phyloP scores from a whole-genome alignment of 495 filamentous ascomycete genomes.

The Hyaloscypha bicolor region DNA sequence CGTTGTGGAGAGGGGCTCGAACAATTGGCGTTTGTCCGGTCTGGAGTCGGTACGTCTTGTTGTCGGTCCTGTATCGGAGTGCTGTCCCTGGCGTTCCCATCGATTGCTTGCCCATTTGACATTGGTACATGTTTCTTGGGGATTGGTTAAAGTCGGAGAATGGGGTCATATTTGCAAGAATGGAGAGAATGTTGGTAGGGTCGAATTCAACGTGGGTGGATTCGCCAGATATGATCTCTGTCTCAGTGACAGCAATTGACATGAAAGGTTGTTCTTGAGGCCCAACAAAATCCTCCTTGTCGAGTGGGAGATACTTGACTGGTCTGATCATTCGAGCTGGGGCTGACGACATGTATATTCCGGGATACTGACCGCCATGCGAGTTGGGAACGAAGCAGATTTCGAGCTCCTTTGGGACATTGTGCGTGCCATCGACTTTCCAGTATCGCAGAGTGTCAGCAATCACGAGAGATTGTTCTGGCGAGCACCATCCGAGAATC shows the following conservation, averaged over 20 bases:
- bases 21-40: conserved; percentile 96
- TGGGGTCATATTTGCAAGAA: conserved; percentile 97
- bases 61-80: conserved; percentile 86
- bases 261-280: conserved; percentile 97
- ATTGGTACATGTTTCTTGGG: conserved; percentile 99
- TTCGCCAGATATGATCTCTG: conserved; percentile 81
- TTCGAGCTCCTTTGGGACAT: conserved; percentile 82
- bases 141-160: conserved; percentile 99
- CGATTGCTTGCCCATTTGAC: conserved; percentile 99
- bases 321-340: conserved; percentile 86
- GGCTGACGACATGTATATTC: conserved; percentile 89
- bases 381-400: conserved; percentile 89
- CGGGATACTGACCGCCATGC: conserved; percentile 88
- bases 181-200: conserved; percentile 96
- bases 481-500: conserved; percentile 87
- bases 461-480: conserved; percentile 74
- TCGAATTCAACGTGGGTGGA: conserved; percentile 94
- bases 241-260: conserved; percentile 88
- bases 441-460: conserved; percentile 85
- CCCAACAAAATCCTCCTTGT: conserved; percentile 83
- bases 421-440: conserved; percentile 92
- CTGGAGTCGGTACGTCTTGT: conserved; percentile 94
- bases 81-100: conserved; percentile 97
- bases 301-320: conserved; percentile 86
- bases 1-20: conserved; percentile 87